A percentile compares a stretch with the other conserved stretches of the same genome.
These are phyloP conservation scores for Penstemon davidsonii DNA, from an alignment of 257 asterid species.

Conservation along the genomic window DNA sequence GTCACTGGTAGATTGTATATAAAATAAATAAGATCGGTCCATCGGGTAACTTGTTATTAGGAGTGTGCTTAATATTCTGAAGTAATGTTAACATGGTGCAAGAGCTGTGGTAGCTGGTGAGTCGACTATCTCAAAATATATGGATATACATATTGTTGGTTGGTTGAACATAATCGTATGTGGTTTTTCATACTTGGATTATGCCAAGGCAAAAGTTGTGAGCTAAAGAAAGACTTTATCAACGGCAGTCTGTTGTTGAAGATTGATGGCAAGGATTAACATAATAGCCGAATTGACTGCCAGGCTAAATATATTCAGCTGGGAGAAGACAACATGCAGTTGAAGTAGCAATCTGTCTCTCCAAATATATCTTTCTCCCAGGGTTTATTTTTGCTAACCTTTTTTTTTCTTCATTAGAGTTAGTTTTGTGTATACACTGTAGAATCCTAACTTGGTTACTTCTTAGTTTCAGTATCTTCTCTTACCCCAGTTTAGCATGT, in stretches of 20 bases:
- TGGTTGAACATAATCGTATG: slow-evolving; percentile 25
- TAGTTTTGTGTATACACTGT: slow-evolving; percentile 37
- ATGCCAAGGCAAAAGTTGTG: slow-evolving; percentile 15
- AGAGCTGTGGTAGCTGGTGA: slow-evolving; percentile 37
- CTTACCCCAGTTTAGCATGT: not conserved
- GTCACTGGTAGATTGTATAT: slow-evolving; percentile 44
- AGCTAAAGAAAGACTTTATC: slow-evolving; percentile 23
- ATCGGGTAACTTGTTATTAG: slow-evolving; percentile 24
- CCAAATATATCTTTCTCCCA: slow-evolving; percentile 7
- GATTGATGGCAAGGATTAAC: slow-evolving; percentile 17
- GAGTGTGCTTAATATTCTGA: slow-evolving; percentile 23
- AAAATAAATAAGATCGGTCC: slow-evolving; percentile 44
- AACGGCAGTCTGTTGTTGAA: slow-evolving; percentile 14
- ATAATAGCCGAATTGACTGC: slow-evolving; percentile 22
- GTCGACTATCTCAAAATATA: slow-evolving; percentile 29
- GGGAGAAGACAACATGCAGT: slow-evolving; percentile 17
- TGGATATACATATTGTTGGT: slow-evolving; percentile 20
- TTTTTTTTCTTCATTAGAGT: not conserved
- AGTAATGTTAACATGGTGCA: slow-evolving; percentile 32
- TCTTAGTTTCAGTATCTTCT: not conserved
- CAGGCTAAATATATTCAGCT: slow-evolving; percentile 13
- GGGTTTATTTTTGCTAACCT: slow-evolving; percentile 28
- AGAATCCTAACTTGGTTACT: slow-evolving; percentile 25
- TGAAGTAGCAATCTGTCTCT: slow-evolving; percentile 11
- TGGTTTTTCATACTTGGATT: slow-evolving; percentile 18